Conservation (phyloP, 2,329 filamentous ascomycete species). For the Colletotrichum eremochloae region DNA sequence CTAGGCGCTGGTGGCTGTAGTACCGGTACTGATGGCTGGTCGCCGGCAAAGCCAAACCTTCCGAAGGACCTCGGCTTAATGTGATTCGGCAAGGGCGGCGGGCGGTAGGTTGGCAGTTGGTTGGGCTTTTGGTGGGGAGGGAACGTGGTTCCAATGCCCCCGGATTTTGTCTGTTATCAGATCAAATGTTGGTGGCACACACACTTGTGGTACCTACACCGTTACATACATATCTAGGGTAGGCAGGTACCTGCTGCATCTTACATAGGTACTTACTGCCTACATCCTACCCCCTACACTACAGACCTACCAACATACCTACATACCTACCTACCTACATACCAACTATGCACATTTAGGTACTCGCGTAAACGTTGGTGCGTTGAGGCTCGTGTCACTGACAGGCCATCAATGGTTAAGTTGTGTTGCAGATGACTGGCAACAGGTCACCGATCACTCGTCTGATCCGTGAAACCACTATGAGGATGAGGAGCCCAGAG, state of each 20-base stretch:
- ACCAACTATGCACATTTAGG: no score
- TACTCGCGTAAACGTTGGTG: no score
- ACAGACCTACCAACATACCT: not conserved
- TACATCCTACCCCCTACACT: not conserved
- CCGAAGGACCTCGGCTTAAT: conserved; percentile 33
- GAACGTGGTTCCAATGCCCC: conserved; percentile 7
- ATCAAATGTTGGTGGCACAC: conserved; percentile 21
- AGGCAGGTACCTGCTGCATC: no score
- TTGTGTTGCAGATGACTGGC: no score
- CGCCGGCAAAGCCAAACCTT: not conserved
- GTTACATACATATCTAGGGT: not conserved
- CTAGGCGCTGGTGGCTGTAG: not conserved
- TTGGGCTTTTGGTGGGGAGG: not conserved
- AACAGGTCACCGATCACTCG: no score
- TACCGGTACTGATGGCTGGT: not conserved
- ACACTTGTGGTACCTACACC: no score
- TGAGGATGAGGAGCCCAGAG: no score
- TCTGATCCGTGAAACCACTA: no score
- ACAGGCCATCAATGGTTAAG: no score
- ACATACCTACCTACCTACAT: no score
- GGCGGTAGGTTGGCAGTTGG: not conserved
- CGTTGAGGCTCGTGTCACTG: no score
- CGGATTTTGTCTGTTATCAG: conserved; percentile 39
- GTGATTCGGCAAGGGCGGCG: conserved; percentile 38
- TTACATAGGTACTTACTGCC: no score